These are phyloP conservation scores for Phyllosticta paracitricarpa DNA, from an alignment of 2,329 filamentous ascomycete genomes.

Conservation along the genomic window DNA sequence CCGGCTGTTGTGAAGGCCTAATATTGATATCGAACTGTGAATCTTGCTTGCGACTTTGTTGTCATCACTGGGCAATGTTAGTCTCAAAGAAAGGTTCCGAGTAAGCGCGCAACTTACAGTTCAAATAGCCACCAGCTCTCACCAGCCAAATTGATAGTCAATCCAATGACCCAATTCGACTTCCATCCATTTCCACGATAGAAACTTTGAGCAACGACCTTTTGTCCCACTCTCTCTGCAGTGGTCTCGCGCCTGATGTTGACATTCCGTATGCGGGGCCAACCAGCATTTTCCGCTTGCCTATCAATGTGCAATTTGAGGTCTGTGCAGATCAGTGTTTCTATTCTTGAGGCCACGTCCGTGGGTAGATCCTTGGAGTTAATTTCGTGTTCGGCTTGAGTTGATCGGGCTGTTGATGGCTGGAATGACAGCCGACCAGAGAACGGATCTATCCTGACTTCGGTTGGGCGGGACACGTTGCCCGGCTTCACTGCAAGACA, in stretches of 20 bases:
- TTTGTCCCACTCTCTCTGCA: constrained; percentile 31
- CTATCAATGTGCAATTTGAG: constrained; percentile 52
- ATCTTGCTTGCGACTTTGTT: constrained; percentile 14
- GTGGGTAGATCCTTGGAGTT: constrained; percentile 50
- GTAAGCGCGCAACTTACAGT: constrained; percentile 11
- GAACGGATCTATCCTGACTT: constrained; percentile 62
- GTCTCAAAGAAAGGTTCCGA: constrained; percentile 12
- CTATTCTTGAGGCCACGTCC: constrained; percentile 49
- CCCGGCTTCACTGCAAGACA: constrained; percentile 61
- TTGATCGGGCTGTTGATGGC: constrained; percentile 37
- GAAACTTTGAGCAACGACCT: constrained; percentile 56
- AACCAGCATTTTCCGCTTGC: constrained; percentile 53
- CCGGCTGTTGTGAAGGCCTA: constrained; percentile 4
- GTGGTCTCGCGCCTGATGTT: constrained; percentile 32
- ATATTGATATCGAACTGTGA: neutral
- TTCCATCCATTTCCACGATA: constrained; percentile 65
- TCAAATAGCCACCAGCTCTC: constrained; percentile 30
- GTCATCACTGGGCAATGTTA: constrained; percentile 21
- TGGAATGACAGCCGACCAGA: constrained; percentile 67
- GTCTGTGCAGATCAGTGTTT: constrained; percentile 51
- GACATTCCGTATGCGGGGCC: constrained; percentile 41
- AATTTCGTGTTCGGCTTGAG: constrained; percentile 51
- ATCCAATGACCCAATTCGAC: constrained; percentile 60
- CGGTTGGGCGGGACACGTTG: constrained; percentile 44
- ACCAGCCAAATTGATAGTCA: constrained; percentile 30